A percentile compares a stretch with the other conserved stretches of the same genome.
Conservation (phyloP, 805 yeast species). For the Saturnispora sanitii region DNA sequence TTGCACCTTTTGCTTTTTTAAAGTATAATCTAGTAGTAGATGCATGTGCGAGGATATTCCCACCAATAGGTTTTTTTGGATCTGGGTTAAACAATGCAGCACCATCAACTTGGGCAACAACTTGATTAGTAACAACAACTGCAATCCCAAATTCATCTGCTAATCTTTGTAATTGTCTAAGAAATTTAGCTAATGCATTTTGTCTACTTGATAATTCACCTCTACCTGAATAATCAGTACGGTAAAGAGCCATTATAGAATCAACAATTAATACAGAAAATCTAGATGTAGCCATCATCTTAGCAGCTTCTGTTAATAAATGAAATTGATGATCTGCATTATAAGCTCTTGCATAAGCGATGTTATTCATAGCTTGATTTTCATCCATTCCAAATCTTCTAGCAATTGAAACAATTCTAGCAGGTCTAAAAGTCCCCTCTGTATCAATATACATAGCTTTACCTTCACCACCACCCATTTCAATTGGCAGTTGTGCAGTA, state of each 20-base stretch:
- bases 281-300: slow-evolving; percentile 92
- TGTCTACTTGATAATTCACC: slow-evolving; percentile 95
- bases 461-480: slow-evolving; percentile 98
- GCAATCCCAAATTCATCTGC: slow-evolving; percentile 99
- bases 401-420: slow-evolving; percentile 80
- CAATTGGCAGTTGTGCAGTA: slow-evolving; percentile 91
- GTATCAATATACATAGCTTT: slow-evolving; percentile 93
- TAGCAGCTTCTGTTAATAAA: slow-evolving; percentile 80
- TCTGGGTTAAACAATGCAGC: slow-evolving; percentile 84
- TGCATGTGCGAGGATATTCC: slow-evolving; percentile 93
- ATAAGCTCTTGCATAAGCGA: slow-evolving; percentile 94
- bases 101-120: slow-evolving; percentile 95
- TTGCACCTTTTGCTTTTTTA: slow-evolving; percentile 85
- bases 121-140: slow-evolving; percentile 91
- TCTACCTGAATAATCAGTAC: slow-evolving; percentile 92
- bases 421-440: slow-evolving; percentile 94
- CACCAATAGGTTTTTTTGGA: slow-evolving; percentile 97
- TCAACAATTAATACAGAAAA: slow-evolving; percentile 90
- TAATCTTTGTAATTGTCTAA: slow-evolving; percentile 82
- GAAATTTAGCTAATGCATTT: slow-evolving; percentile 83
- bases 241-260: slow-evolving; percentile 90
- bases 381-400: slow-evolving; percentile 86
- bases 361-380: slow-evolving; percentile 90
- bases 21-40: slow-evolving; percentile 88
- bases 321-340: slow-evolving; percentile 94